Evolutionary conservation across 2,329 filamentous ascomycete species (phyloP).

Genomic region (Nemania sp.): DNA sequence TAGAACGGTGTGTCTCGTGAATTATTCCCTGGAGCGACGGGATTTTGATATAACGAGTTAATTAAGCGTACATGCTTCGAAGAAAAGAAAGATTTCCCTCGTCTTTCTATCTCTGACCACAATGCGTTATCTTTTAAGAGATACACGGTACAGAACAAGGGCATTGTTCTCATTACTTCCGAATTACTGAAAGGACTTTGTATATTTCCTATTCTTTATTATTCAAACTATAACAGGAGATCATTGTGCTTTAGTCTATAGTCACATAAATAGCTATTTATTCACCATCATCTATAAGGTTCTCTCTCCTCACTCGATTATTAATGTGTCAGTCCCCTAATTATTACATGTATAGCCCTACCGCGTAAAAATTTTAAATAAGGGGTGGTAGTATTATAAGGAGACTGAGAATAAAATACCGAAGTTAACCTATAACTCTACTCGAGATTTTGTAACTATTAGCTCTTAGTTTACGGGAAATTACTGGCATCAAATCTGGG

Average conservation of each 20-base stretch:
- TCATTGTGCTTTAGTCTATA: background rate
- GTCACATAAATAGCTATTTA: background rate
- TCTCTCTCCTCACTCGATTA: no score
- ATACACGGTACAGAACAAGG: background rate
- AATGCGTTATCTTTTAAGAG: slow-evolving; percentile 3
- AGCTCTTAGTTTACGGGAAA: no score
- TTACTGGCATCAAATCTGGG: no score
- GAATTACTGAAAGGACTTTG: background rate
- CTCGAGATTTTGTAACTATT: background rate
- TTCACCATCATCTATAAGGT: no score
- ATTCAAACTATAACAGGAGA: no score
- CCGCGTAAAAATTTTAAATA: no score
- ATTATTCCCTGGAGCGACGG: background rate
- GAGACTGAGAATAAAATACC: background rate
- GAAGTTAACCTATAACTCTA: background rate
- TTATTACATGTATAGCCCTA: no score
- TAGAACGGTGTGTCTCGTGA: background rate
- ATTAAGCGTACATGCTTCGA: background rate
- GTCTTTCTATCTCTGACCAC: no score
- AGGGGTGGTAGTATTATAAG: background rate
- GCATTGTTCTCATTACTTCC: slow-evolving; percentile 11
- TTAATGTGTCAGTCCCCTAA: no score
- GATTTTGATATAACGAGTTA: background rate
- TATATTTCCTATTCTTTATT: background rate
- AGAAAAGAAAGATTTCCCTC: no score